These are phyloP conservation scores for Filobasidium uniguttulatum DNA, from an alignment of 1,284 basidiomycete genomes.

Conservation along the genomic window DNA sequence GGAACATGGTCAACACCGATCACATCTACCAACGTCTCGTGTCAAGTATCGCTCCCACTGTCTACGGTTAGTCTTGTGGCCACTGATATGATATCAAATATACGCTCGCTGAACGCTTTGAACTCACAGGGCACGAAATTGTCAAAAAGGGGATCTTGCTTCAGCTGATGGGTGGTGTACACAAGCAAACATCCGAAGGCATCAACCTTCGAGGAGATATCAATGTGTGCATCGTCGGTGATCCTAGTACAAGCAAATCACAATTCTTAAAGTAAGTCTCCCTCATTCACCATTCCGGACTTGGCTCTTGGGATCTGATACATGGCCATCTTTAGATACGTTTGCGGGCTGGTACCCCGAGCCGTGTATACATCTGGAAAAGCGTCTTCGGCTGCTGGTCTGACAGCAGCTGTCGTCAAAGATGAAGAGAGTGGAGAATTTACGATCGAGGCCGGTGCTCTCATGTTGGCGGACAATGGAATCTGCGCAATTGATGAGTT, in stretches of 20 bases:
- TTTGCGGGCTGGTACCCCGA: constrained; percentile 96
- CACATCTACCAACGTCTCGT: constrained; percentile 92
- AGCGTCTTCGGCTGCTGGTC: constrained; percentile 94
- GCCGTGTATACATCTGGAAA: constrained; percentile 99
- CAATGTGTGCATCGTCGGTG: constrained; percentile 96
- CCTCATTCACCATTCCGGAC: too few species aligned
- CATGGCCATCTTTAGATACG: constrained; percentile 52
- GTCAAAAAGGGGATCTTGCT: constrained; percentile 97
- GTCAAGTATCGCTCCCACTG: constrained; percentile 89
- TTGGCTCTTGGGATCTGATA: background rate
- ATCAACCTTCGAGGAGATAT: constrained; percentile 96
- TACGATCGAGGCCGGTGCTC: constrained; percentile 95
- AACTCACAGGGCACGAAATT: constrained; percentile 85
- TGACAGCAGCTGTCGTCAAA: constrained; percentile 94
- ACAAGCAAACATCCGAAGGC: constrained; percentile 91
- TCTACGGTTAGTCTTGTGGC: constrained; percentile 55
- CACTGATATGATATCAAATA: background rate
- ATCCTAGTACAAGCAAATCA: constrained; percentile 92
- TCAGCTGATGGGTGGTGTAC: constrained; percentile 98
- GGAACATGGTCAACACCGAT: constrained; percentile 80
- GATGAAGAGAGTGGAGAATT: constrained; percentile 99
- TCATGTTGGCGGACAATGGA: constrained; percentile 99
- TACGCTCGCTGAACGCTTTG: too few species aligned
- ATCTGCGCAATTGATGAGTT: constrained; percentile 99
- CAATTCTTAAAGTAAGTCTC: constrained; percentile 87